Base-by-base conservation (phyloP, 768 basidiomycete species). In the Boletus fagicola region DNA sequence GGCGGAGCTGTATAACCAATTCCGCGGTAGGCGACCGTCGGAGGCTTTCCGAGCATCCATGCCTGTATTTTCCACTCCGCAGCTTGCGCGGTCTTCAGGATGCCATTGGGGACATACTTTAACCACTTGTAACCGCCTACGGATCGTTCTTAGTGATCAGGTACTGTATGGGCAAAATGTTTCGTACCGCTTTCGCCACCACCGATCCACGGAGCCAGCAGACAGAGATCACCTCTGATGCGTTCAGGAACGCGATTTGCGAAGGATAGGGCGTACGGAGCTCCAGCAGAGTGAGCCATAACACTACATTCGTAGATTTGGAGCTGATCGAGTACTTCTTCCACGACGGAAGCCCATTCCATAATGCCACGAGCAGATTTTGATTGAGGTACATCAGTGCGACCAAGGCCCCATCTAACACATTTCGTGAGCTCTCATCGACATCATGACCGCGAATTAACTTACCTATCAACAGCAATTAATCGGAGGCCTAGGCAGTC, bases 41-140 rank as follows among this genome's bases (percentile, higher is more conserved):
- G 95, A 18, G 93, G 92, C 66, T 98, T 98, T 61, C 96, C 97
- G 31, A 99, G 83, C 87, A 92, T 92, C 92, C 95, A 98, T 0
- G 92, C 90, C 67, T 97, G 94, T 45, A 98, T 78, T 72, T 90
- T 93, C 94, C 94, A 98, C 68, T 99, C 96, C 0, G 96, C 96
- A 5, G 94, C 92, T 71, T 96, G 94, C 0, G 94, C 96, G 0
- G 94, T 94, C 76, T 91, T 94, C 61, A 99, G 78, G 39, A 99
- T 84, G 30, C 90, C 86, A 58, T 90, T 92, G 1, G 96, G 96
- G 7, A 99, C 90, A 68, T 94, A 98, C 73, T 94, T 96, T 51
- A 99, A 80, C 94, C 94, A 98, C 68, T 89, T 94, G 76, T 97
- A 98, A 16, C 92, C 88, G 66, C 81, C 89, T 90, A 60, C 11